Percentiles rank a stretch among this genome's conserved stretches.
phyloP scores from a whole-genome alignment of 208 protist species.

The Trypanosoma platydactyli region DNA sequence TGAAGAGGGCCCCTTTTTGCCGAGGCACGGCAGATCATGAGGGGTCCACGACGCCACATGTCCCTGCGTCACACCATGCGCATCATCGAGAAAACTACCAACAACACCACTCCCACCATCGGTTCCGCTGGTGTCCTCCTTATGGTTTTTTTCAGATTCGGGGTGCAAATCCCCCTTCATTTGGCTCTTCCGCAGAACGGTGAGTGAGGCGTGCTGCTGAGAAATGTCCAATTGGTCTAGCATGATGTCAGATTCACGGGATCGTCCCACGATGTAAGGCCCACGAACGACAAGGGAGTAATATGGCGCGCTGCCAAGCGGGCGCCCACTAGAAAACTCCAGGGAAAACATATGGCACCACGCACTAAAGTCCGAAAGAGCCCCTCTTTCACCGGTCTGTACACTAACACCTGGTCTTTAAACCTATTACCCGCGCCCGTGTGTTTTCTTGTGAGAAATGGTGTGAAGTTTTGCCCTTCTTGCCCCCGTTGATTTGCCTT shows the following conservation, averaged over 20 bases:
- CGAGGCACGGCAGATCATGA: neutral
- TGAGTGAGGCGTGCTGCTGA: conserved; percentile 51
- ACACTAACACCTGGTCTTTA: no score
- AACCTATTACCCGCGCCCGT: no score
- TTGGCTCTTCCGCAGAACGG: conserved; percentile 58
- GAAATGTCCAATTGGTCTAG: conserved; percentile 46
- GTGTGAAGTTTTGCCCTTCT: no score
- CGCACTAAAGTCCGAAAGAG: neutral
- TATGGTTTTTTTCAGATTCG: neutral
- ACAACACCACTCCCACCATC: conserved; percentile 12
- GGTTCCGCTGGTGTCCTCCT: neutral
- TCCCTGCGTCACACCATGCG: conserved; percentile 1
- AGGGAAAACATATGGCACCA: conserved; percentile 57
- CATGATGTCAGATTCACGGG: conserved; percentile 34
- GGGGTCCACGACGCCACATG: neutral
- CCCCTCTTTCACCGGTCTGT: neutral
- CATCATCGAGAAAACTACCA: conserved; percentile 25
- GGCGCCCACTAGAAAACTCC: conserved; percentile 51
- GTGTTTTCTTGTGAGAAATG: no score
- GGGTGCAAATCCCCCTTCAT: conserved; percentile 11
- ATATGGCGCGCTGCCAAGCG: conserved; percentile 61
- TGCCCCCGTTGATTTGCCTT: no score
- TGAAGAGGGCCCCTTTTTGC: neutral
- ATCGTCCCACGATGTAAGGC: conserved; percentile 65
- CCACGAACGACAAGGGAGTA: conserved; percentile 78